Evolutionary conservation across 805 yeast species (phyloP).

Genomic region (Komagataella populi): DNA sequence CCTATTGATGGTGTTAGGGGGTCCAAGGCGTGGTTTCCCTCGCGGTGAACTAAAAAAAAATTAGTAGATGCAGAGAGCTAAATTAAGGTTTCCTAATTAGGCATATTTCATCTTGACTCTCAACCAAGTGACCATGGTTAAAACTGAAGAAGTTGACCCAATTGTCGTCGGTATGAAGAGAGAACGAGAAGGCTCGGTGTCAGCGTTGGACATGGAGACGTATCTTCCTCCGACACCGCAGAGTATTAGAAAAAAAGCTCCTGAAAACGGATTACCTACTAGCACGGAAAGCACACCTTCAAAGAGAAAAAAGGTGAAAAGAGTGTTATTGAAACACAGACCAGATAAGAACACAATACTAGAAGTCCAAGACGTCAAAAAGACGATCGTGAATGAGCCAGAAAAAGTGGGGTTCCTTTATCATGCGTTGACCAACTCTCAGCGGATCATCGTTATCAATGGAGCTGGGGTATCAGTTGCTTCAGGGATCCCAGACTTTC

Average conservation of each 20-base stretch:
- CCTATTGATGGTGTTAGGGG: not conserved
- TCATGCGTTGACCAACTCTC: slow-evolving; percentile 40
- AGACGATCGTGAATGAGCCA: slow-evolving; percentile 8
- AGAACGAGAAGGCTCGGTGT: not conserved
- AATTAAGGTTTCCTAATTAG: not conserved
- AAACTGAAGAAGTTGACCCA: not conserved
- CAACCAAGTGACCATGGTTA: not conserved
- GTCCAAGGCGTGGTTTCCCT: not conserved
- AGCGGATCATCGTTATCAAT: slow-evolving; percentile 48
- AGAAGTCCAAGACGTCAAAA: slow-evolving; percentile 17
- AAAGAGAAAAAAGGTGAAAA: slow-evolving; percentile 13
- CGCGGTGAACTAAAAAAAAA: not conserved
- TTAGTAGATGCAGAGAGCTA: not conserved
- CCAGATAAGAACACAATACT: slow-evolving; percentile 32
- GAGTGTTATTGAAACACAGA: slow-evolving; percentile 31
- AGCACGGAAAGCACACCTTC: not conserved
- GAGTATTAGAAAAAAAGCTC: not conserved
- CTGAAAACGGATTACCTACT: not conserved
- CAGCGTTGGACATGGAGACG: not conserved
- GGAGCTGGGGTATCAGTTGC: slow-evolving; percentile 91
- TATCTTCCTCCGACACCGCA: not conserved
- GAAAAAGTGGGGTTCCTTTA: slow-evolving; percentile 34
- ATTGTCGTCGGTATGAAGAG: not conserved
- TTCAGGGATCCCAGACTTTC: slow-evolving; percentile 72
- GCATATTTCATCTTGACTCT: not conserved